Evolutionary conservation across 176 grass and related monocot species (phyloP).

Genomic region (Oryza brachyantha): DNA sequence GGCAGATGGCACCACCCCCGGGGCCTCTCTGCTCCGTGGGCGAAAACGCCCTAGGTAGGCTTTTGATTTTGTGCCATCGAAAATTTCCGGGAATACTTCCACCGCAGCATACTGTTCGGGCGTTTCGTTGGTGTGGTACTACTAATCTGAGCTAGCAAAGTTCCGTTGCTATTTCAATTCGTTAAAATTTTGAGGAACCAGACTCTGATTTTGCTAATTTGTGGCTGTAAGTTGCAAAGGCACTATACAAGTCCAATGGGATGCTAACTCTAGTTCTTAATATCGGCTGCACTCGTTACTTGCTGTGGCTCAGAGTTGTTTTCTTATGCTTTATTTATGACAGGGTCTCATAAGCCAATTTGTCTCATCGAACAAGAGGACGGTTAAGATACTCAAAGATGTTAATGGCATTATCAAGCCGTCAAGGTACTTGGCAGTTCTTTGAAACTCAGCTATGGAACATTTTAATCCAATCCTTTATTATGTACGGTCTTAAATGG

Average conservation of each 20-base stretch:
- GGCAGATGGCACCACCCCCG: not conserved
- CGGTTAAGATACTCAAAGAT: conserved; percentile 55
- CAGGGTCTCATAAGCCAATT: conserved; percentile 54
- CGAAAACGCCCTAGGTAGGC: too few species aligned
- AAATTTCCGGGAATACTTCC: not conserved
- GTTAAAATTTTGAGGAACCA: not conserved
- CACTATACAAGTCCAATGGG: not conserved
- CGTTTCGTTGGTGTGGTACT: not conserved
- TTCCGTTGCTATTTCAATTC: not conserved
- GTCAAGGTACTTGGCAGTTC: conserved; percentile 40
- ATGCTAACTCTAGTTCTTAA: not conserved
- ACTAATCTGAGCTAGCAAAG: not conserved
- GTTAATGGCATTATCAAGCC: conserved; percentile 82
- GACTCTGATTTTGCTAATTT: not conserved
- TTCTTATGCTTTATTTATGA: not conserved
- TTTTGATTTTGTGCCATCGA: not conserved
- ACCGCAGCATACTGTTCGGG: not conserved
- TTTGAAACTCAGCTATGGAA: not conserved
- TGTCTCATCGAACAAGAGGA: conserved; percentile 45
- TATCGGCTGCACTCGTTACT: not conserved
- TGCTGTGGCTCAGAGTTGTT: not conserved
- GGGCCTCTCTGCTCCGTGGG: too few species aligned
- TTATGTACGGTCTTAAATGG: not conserved
- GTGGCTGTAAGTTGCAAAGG: too few species aligned
- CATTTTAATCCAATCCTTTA: not conserved